A percentile compares a stretch with the other conserved stretches of the same genome.
These are phyloP conservation scores for Candida frijolesensis DNA, from an alignment of 1,139 yeast species.

Conservation along the genomic window DNA sequence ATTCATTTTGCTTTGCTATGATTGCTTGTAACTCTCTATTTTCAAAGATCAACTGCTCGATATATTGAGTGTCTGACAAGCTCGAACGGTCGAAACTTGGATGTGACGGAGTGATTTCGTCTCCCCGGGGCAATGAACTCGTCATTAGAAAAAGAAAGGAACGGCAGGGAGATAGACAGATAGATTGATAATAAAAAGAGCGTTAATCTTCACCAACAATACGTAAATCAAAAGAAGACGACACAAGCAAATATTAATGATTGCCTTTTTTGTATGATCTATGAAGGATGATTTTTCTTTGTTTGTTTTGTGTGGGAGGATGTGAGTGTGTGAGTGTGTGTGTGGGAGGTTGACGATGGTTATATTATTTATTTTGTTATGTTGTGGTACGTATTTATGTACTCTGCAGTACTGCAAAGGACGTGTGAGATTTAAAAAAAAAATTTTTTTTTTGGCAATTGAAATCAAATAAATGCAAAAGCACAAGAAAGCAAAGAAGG, in stretches of 20 bases:
- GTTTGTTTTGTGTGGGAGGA: background rate
- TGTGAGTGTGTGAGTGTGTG: background rate
- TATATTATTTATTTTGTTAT: background rate
- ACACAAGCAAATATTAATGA: too few relatives aligned
- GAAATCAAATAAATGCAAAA: too few relatives aligned
- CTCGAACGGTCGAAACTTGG: slow-evolving; percentile 36
- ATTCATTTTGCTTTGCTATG: slow-evolving; percentile 9
- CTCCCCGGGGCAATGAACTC: background rate
- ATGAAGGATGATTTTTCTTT: too few relatives aligned
- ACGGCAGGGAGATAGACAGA: background rate
- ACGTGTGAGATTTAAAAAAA: too few relatives aligned
- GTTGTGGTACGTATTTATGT: too few relatives aligned
- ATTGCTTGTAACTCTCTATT: slow-evolving; percentile 31
- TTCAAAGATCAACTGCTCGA: slow-evolving; percentile 40
- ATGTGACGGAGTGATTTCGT: slow-evolving; percentile 37
- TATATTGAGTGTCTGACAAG: slow-evolving; percentile 34
- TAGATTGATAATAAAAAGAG: background rate
- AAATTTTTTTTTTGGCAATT: too few relatives aligned
- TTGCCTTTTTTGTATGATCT: too few relatives aligned
- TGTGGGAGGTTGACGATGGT: background rate
- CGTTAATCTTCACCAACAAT: too few relatives aligned
- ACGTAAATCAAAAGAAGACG: too few relatives aligned
- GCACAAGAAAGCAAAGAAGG: too few relatives aligned
- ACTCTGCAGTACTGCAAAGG: too few relatives aligned
- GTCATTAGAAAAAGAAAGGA: background rate